These are phyloP conservation scores for Pharus latifolius DNA, from an alignment of 176 grass and related monocot species.

Conservation along the genomic window DNA sequence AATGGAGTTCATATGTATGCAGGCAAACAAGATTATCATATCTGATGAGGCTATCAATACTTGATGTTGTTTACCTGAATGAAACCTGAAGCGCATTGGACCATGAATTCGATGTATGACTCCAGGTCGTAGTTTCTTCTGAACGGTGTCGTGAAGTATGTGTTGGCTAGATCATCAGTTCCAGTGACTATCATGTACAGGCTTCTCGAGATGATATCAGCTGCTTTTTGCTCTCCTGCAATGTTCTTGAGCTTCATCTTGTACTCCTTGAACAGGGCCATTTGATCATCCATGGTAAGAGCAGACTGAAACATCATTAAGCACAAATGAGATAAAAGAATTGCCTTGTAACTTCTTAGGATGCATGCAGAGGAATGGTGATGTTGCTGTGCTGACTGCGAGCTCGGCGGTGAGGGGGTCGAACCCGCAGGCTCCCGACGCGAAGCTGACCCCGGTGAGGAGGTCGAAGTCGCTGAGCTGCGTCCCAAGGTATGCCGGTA, in stretches of 20 bases:
- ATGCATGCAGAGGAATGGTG: not conserved
- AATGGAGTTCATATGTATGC: not conserved
- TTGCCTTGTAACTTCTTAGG: too few species aligned
- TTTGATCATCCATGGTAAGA: slow-evolving; percentile 63
- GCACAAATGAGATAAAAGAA: too few species aligned
- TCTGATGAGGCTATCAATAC: not conserved
- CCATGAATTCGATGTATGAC: slow-evolving; percentile 69
- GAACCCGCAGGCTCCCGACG: slow-evolving; percentile 61
- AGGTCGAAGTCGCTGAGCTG: slow-evolving; percentile 60
- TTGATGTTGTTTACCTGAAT: slow-evolving; percentile 18
- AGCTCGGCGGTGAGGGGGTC: slow-evolving; percentile 72
- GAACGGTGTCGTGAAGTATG: slow-evolving; percentile 71
- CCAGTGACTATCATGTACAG: slow-evolving; percentile 54
- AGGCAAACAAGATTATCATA: too few species aligned
- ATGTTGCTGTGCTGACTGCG: slow-evolving; percentile 11
- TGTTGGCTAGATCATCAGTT: slow-evolving; percentile 71
- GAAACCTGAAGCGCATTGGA: slow-evolving; percentile 58
- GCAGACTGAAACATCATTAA: slow-evolving; percentile 35
- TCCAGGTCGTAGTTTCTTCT: slow-evolving; percentile 63
- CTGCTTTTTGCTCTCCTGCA: slow-evolving; percentile 26
- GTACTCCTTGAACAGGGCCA: slow-evolving; percentile 86
- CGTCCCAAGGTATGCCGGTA: slow-evolving; percentile 69
- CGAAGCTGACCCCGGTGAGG: slow-evolving; percentile 85
- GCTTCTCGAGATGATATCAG: slow-evolving; percentile 57
- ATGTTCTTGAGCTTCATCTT: slow-evolving; percentile 47